Conservation (phyloP, 495 filamentous ascomycete genomes). For the Penicillium longicatenatum region DNA sequence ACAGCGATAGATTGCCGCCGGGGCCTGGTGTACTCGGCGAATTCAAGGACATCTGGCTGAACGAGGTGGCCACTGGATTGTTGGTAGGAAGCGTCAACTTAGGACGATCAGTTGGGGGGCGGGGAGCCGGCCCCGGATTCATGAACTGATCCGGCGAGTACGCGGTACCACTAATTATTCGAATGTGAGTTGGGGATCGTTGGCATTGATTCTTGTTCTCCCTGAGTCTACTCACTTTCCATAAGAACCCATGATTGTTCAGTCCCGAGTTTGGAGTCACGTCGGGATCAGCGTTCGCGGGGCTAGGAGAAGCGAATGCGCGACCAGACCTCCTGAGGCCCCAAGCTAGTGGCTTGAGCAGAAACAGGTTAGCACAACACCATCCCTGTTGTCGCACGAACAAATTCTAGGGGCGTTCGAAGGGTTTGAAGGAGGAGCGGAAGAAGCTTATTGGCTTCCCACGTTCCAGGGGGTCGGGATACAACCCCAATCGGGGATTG, state of each 20-base stretch:
- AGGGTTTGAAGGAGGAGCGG: background rate
- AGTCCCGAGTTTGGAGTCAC: conserved; percentile 6
- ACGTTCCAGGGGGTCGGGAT: conserved; percentile 6
- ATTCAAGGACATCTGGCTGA: conserved; percentile 69
- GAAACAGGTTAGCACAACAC: conserved; percentile 4
- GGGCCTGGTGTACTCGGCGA: conserved; percentile 63
- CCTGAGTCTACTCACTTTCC: conserved; percentile 41
- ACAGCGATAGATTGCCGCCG: conserved; percentile 52
- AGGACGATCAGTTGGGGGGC: conserved; percentile 82
- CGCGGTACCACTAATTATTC: conserved; percentile 40
- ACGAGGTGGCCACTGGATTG: conserved; percentile 74
- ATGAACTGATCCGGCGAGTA: conserved; percentile 81
- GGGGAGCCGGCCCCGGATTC: conserved; percentile 93
- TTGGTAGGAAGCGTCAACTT: conserved; percentile 68
- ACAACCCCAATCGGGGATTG: background rate
- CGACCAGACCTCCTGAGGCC: conserved; percentile 34
- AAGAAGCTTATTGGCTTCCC: background rate
- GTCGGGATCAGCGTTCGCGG: conserved; percentile 6
- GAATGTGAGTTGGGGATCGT: background rate
- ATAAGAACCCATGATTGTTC: conserved; percentile 33
- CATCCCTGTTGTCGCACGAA: conserved; percentile 1
- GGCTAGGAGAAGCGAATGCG: conserved; percentile 20
- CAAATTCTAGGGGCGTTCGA: background rate
- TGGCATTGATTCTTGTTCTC: background rate
- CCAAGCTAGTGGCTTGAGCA: conserved; percentile 9